Base-by-base conservation (phyloP, 1,139 yeast species). In the Nakaseomyces delphensis region DNA sequence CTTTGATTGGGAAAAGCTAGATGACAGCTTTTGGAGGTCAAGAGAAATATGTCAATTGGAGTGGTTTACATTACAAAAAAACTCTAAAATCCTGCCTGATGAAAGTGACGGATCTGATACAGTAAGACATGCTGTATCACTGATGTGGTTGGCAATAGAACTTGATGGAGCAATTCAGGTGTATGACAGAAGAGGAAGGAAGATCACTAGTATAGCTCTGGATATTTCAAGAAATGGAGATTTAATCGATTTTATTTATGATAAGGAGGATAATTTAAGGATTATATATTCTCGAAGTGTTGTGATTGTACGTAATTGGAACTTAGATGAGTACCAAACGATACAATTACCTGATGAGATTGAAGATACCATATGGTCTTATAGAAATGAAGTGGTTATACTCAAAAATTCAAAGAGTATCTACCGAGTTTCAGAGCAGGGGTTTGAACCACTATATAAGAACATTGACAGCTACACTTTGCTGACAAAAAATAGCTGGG, bases 321-420 rank as follows among this genome's bases (percentile, higher is more conserved):
- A 73, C 40, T 89, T 87, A 57, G 64, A 72, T 39, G 89, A 84
- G 51, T 77, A 83, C 48, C 75, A 75, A 28, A 85, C 86, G 4
- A 77, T 74, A 43, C 79, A 79, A 54, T 70, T 73, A 39, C 85
- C 80, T 37, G 73, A 43, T 44, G 49, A 38, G 48, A 33, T 47
- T 8, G 45, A 49, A 13, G 59, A 56, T 30, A 37, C 47, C 2
- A 57, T 60, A 25, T 59, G 63, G 61, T 60, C 54, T 41, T 59
- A 46, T 39, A 53, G 55, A 24, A 42, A 48, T 38, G 52, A 56
- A 4, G 29, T 46, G 10, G 33, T 49, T 2, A 40, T 60, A 4
- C 33, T 55, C 14, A 47, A 47, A 33, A 43, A 51, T 15, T 41
- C 50, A n/a, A 55, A 55, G 40, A 55, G 53, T 45, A 39, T 59